Percentiles rank a stretch among this genome's conserved stretches.
phyloP scores from a whole-genome alignment of 441 rosid species.

The Croton setiger region DNA sequence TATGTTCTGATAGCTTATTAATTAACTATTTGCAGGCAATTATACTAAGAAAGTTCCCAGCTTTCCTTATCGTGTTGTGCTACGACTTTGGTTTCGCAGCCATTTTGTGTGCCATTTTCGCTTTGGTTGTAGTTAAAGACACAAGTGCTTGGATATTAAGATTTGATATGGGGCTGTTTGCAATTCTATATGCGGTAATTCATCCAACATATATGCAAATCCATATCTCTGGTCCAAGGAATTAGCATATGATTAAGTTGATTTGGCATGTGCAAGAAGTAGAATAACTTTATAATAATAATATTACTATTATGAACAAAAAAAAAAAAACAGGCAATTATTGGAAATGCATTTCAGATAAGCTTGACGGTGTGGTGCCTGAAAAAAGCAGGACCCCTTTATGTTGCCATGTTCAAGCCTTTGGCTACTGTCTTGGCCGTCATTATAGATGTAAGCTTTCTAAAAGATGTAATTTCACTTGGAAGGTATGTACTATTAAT shows the following conservation, averaged over 20 bases:
- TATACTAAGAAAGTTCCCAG: constrained; percentile 37
- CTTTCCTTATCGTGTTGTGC: constrained; percentile 26
- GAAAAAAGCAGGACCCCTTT: constrained; percentile 31
- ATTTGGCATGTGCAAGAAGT: too few relatives aligned
- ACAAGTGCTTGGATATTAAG: constrained; percentile 41
- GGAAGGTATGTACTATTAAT: constrained; percentile 35
- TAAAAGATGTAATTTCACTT: constrained; percentile 29
- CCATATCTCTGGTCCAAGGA: not conserved
- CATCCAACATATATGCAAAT: not conserved
- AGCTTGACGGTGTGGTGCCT: constrained; percentile 30
- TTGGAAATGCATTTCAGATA: constrained; percentile 2
- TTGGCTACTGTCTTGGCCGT: constrained; percentile 28
- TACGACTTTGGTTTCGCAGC: constrained; percentile 26
- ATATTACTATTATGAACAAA: too few relatives aligned
- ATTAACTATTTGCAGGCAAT: constrained; percentile 26
- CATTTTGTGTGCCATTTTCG: constrained; percentile 26
- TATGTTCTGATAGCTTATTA: not conserved
- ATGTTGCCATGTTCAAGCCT: constrained; percentile 43
- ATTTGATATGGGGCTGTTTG: constrained; percentile 29
- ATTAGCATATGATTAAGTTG: too few relatives aligned
- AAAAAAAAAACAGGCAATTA: constrained; percentile 28
- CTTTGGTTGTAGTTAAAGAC: constrained; percentile 31
- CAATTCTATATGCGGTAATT: constrained; percentile 13
- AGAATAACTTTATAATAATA: not conserved
- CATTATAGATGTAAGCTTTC: constrained; percentile 22